phyloP scores from a whole-genome alignment of 2,329 filamentous ascomycete species.

The Xylaria digitata region DNA sequence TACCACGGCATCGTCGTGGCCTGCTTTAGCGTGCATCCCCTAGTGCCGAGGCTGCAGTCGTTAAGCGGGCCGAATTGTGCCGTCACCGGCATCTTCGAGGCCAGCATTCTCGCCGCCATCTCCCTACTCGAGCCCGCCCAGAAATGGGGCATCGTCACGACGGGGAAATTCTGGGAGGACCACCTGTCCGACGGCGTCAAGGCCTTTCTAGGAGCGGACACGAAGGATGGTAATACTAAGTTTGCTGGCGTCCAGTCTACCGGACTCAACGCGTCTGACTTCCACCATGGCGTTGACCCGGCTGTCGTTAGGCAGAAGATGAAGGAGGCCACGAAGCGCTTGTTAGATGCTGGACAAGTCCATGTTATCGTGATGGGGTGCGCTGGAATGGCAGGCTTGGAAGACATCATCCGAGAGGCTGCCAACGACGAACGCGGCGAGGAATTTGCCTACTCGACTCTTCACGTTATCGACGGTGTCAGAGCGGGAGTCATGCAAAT shows the following conservation, averaged over 20 bases:
- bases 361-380: conserved; percentile 85
- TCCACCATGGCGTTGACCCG: conserved; percentile 75
- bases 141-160: conserved; percentile 88
- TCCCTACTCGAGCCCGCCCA: conserved; percentile 59
- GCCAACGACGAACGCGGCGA: conserved; percentile 72
- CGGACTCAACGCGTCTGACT: conserved; percentile 80
- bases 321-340: conserved; percentile 73
- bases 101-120: conserved; percentile 75
- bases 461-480: conserved; percentile 84
- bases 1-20: conserved; percentile 86
- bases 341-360: conserved; percentile 67
- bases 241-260: conserved; percentile 88
- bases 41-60: conserved; percentile 70
- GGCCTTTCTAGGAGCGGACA: conserved; percentile 67
- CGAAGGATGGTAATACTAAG: conserved; percentile 53
- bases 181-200: conserved; percentile 75
- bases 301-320: conserved; percentile 74
- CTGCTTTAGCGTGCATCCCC: conserved; percentile 86
- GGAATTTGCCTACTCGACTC: conserved; percentile 61
- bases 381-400: conserved; percentile 89
- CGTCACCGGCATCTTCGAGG: conserved; percentile 87
- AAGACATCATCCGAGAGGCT: conserved; percentile 77
- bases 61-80: conserved; percentile 43
- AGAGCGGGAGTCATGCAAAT: conserved; percentile 74
- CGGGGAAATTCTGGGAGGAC: conserved; percentile 83